Conservation (phyloP, 2,329 filamentous ascomycete species). For the Didymosphaeria variabile region DNA sequence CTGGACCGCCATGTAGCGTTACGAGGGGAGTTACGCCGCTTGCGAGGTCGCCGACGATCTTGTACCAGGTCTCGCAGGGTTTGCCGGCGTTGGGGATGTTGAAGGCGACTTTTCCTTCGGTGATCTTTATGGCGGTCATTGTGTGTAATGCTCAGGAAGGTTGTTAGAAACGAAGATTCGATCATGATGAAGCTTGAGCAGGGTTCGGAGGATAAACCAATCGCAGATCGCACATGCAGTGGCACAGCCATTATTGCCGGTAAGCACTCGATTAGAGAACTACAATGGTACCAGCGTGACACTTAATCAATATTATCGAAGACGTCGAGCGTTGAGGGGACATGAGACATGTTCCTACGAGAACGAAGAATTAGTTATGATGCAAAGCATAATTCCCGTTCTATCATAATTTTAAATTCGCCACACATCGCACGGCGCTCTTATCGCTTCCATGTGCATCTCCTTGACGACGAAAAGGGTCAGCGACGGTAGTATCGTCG, state of each 20-base stretch:
- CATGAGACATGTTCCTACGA: too few species aligned
- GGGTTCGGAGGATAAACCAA: not conserved
- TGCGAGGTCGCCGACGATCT: constrained; percentile 39
- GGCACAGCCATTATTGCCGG: not conserved
- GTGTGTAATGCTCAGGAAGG: not conserved
- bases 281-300: not conserved
- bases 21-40: constrained; percentile 27
- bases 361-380: not conserved
- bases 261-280: not conserved
- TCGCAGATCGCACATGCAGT: not conserved
- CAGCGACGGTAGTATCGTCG: not conserved
- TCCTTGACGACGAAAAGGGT: not conserved
- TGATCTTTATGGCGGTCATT: constrained; percentile 1
- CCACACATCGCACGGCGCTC: not conserved
- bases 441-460: not conserved
- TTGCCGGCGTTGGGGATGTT: constrained; percentile 2
- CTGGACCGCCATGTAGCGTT: constrained; percentile 52
- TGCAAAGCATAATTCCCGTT: not conserved
- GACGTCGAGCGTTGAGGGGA: not conserved
- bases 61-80: constrained; percentile 43
- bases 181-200: not conserved
- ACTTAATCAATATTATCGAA: not conserved
- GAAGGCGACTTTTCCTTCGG: constrained; percentile 1
- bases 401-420: not conserved
- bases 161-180: not conserved